phyloP scores from a whole-genome alignment of 768 basidiomycete genomes.

The Suillus cothurnatus region DNA sequence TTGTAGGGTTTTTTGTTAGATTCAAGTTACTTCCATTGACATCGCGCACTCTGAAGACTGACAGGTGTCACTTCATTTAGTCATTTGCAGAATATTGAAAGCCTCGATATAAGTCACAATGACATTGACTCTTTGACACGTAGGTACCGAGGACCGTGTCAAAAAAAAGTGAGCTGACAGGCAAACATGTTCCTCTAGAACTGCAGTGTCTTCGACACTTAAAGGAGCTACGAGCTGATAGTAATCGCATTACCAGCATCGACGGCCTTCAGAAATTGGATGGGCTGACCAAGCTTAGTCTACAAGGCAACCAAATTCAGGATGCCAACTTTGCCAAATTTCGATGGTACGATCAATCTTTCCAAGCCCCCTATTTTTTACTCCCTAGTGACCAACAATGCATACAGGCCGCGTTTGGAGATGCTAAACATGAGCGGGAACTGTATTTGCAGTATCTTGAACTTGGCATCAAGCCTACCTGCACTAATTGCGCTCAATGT shows the following conservation, averaged over 20 bases:
- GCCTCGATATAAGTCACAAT: conserved; percentile 89
- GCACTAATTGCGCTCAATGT: conserved; percentile 76
- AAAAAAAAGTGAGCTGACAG: background rate
- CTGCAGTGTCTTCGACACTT: conserved; percentile 82
- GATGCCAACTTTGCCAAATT: conserved; percentile 60
- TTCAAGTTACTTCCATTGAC: conserved; percentile 17
- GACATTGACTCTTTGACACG: conserved; percentile 85
- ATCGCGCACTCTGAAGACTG: conserved; percentile 51
- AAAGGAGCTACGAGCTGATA: conserved; percentile 88
- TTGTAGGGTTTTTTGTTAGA: conserved; percentile 42
- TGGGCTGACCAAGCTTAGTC: conserved; percentile 79
- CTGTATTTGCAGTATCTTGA: conserved; percentile 55
- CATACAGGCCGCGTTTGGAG: conserved; percentile 62
- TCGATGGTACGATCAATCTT: conserved; percentile 56
- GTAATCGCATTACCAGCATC: conserved; percentile 73
- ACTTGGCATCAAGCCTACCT: conserved; percentile 58
- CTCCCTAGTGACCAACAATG: conserved; percentile 16
- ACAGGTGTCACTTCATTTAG: conserved; percentile 86
- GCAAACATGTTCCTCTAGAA: conserved; percentile 50
- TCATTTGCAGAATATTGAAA: conserved; percentile 84
- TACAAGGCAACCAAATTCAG: conserved; percentile 72
- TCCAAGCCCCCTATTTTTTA: conserved; percentile 13
- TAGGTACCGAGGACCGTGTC: conserved; percentile 44
- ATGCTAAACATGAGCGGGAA: conserved; percentile 84
- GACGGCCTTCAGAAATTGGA: conserved; percentile 82